phyloP scores from a whole-genome alignment of 768 basidiomycete species.

The Neoboletus brunneissimus region DNA sequence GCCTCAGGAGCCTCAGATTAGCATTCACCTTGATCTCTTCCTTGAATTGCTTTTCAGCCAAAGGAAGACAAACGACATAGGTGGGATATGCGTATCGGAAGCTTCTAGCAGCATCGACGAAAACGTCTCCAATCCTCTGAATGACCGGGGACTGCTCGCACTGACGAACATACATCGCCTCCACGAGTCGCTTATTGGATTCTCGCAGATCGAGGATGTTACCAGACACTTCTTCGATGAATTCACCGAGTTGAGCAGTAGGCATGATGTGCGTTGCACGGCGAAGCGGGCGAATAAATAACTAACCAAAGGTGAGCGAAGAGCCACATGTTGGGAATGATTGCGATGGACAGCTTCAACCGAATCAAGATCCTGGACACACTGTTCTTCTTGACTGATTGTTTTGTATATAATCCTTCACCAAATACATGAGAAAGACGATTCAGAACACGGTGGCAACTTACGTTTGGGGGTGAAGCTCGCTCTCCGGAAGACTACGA shows the following conservation, averaged over 20 bases:
- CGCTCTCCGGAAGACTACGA: conserved; percentile 63
- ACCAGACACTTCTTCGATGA: conserved; percentile 87
- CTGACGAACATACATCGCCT: conserved; percentile 83
- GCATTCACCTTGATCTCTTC: conserved; percentile 82
- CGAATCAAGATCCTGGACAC: conserved; percentile 80
- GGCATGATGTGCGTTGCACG: conserved; percentile 58
- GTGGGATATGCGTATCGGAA: conserved; percentile 84
- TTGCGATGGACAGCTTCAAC: conserved; percentile 59
- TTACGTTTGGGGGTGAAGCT: conserved; percentile 78
- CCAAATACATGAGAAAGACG: neutral
- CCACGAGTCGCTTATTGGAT: conserved; percentile 77
- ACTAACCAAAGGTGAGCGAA: conserved; percentile 30
- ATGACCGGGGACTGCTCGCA: conserved; percentile 80
- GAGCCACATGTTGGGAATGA: conserved; percentile 28
- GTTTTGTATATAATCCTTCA: conserved; percentile 76
- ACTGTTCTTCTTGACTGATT: conserved; percentile 86
- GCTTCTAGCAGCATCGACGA: conserved; percentile 81
- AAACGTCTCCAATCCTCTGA: conserved; percentile 82
- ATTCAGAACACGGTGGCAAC: conserved; percentile 4
- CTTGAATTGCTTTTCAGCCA: conserved; percentile 83
- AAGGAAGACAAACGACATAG: conserved; percentile 80
- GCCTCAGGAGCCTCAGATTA: conserved; percentile 71
- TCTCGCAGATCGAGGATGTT: conserved; percentile 87
- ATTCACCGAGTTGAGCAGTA: conserved; percentile 62
- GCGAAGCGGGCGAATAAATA: conserved; percentile 56